Conservation (phyloP, 371 early-diverging fungal species). For the Rhizopus delemar region DNA sequence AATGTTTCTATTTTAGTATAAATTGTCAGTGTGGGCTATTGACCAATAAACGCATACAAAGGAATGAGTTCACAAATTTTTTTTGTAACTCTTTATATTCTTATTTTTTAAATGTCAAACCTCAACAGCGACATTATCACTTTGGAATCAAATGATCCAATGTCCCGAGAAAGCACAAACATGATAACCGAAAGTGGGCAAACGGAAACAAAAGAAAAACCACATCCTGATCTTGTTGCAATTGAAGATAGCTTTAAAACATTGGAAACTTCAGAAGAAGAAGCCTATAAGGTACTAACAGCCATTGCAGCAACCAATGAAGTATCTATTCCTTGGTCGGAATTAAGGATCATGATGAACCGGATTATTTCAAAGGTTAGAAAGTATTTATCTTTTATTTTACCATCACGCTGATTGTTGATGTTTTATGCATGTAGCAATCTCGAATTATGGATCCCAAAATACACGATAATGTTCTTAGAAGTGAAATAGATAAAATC, state of each 20-base stretch:
- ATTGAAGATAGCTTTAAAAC: constrained; percentile 4
- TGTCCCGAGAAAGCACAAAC: background rate
- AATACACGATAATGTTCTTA: constrained; percentile 14
- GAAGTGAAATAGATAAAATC: constrained; percentile 22
- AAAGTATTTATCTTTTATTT: background rate
- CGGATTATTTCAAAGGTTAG: constrained; percentile 22
- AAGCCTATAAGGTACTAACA: background rate
- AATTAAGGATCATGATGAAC: constrained; percentile 23
- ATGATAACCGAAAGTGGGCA: background rate
- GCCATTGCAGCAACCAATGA: constrained; percentile 30
- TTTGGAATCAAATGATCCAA: background rate
- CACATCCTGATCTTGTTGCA: constrained; percentile 6
- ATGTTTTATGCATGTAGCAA: constrained; percentile 25
- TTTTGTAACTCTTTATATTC: background rate
- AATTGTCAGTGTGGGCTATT: background rate
- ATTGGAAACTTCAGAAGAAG: background rate
- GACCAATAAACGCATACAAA: background rate
- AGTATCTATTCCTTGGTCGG: constrained; percentile 22
- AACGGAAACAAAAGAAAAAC: background rate
- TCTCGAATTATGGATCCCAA: constrained; percentile 30
- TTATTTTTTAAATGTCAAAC: constrained; percentile 4
- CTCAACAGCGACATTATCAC: background rate
- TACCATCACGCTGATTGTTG: background rate
- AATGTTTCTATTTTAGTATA: no score
- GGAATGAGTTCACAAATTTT: background rate